phyloP scores from a whole-genome alignment of 164 flowering plant genomes.

The Magnolia officinalis region DNA sequence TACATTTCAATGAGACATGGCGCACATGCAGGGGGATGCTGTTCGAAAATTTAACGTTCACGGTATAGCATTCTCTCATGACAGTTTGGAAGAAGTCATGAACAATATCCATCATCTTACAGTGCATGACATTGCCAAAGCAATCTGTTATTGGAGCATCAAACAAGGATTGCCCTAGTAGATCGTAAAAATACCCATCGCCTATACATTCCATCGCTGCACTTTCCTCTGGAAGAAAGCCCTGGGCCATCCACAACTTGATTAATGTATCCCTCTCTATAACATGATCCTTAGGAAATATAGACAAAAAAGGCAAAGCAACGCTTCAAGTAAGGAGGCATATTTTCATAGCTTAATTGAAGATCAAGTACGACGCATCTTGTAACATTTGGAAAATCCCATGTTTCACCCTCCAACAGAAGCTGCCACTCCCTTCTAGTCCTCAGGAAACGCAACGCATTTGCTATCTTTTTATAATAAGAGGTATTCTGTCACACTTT shows the following conservation, averaged over 20 bases:
- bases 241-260: conserved; percentile 18
- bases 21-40: no score
- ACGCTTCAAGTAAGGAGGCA: neutral
- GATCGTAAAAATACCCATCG: neutral
- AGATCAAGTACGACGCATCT: neutral
- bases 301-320: conserved; percentile 10
- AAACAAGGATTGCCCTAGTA: conserved; percentile 6
- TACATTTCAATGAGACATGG: no score
- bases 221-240: neutral
- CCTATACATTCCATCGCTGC: conserved; percentile 4
- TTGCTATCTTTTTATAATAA: conserved; percentile 3
- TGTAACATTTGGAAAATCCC: neutral
- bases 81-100: neutral
- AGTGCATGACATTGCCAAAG: neutral
- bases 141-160: no score
- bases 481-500: conserved; percentile 13
- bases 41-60: no score
- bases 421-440: neutral
- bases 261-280: neutral
- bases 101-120: conserved; percentile 9
- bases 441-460: neutral
- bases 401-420: conserved; percentile 3
- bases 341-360: conserved; percentile 10
- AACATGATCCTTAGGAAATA: conserved; percentile 2
- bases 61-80: no score